Evolutionary conservation across 371 early-diverging fungal genomes (phyloP).

Genomic region (Neoconidiobolus thromboides): DNA sequence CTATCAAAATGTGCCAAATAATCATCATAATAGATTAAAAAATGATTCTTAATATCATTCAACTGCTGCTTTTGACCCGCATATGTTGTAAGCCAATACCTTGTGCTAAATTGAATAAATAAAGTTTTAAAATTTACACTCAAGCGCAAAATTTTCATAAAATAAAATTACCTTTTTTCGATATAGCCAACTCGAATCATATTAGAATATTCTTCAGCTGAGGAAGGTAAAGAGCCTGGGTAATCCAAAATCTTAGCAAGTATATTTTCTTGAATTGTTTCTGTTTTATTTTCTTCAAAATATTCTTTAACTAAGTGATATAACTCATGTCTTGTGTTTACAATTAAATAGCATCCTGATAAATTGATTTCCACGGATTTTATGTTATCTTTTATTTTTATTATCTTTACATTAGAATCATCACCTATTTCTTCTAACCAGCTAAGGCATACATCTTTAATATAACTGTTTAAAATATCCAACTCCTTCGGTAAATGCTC

Average conservation of each 20-base stretch:
- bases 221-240: background rate
- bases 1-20: background rate
- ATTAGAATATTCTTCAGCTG: background rate
- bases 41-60: background rate
- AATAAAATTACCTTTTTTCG: background rate
- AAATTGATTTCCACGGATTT: background rate
- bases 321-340: background rate
- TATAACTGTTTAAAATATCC: background rate
- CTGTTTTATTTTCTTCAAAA: background rate
- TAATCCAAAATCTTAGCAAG: background rate
- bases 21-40: background rate
- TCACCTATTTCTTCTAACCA: background rate
- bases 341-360: background rate
- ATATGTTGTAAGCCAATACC: constrained; percentile 1
- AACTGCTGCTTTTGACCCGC: background rate
- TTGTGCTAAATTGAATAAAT: background rate
- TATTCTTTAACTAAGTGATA: background rate
- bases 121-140: background rate
- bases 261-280: background rate
- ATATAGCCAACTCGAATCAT: constrained; percentile 1
- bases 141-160: background rate
- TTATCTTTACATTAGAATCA: background rate
- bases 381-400: background rate
- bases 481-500: background rate
- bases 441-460: background rate